Base-by-base conservation (phyloP, 1,284 basidiomycete species). In the Ganoderma leucocontextum region DNA sequence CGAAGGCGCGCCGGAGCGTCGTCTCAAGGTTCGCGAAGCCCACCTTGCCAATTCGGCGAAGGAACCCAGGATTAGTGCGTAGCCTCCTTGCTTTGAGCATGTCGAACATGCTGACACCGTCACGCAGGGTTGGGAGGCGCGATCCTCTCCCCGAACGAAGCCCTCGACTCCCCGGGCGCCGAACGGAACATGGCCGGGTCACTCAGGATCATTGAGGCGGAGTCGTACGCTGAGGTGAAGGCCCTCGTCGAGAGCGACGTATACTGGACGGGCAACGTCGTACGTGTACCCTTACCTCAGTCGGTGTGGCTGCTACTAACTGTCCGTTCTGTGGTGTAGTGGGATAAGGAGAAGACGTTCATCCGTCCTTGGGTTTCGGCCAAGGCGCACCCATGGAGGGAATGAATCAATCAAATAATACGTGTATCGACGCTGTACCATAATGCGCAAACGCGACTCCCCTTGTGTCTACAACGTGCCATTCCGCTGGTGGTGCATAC, bases 121-220 rank as follows among this genome's bases (percentile, higher is more conserved):
- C 29, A 5, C 22, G 12, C 63, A 79, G 77, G 75, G 62, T 52
- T 78, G 55, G 76, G 76, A 38, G 78, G 78, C 0, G 73, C 77
- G 25, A 72, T 78, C 70, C 63, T 79, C 33, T 71, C 76, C 19
- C 76, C 76, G 0, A 69, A 72, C 63, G 78, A 78, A 65, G 72
- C 73, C 10, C 71, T 75, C 49, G 70, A 74, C 19, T 66, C 67
- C 0, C 73, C 75, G 3, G 63, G 58, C 35, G 76, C 70, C 13
- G 36, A 52, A 57, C 75, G 70, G 65, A 78, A 78, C 67, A 76
- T 79, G 73, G 65, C 71, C 15, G 78, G 78, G 12, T 78, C 78
- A 2, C 38, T 77, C 52, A 60, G 77, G 62, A 69, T 79, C 60
- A 70, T 71, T 58, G 75, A 78, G 66, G 77, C 77, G 17, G 72